Percentiles rank a stretch among this genome's conserved stretches.
These are phyloP conservation scores for Massospora cicadina DNA, from an alignment of 371 early-diverging fungal species.

Conservation along the genomic window DNA sequence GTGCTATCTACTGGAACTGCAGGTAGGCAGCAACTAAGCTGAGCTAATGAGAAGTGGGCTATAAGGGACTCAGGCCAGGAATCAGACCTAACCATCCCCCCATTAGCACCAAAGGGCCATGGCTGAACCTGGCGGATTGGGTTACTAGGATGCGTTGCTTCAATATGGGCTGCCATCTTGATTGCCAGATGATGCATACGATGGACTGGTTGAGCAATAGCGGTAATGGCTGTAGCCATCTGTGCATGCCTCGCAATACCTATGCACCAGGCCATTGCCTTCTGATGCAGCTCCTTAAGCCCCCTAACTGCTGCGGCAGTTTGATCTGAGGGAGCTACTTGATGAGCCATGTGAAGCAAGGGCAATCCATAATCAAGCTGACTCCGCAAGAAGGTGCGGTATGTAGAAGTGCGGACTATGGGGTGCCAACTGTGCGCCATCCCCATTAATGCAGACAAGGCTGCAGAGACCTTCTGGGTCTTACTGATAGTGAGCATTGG, in stretches of 20 bases:
- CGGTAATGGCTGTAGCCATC: background rate
- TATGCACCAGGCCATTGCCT: background rate
- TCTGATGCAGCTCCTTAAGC: background rate
- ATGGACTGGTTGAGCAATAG: background rate
- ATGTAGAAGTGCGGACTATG: background rate
- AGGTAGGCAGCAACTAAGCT: background rate
- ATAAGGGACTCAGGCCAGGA: background rate
- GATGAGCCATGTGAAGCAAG: background rate
- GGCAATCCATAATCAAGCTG: background rate
- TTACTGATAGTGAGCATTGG: background rate
- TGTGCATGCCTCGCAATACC: background rate
- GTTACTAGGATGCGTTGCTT: background rate
- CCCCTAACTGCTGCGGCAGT: background rate
- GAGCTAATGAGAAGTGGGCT: background rate
- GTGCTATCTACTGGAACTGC: background rate
- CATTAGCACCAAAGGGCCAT: background rate
- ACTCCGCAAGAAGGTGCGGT: background rate
- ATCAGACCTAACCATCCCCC: background rate
- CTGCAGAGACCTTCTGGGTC: background rate
- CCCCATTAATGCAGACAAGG: background rate
- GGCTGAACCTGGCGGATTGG: background rate
- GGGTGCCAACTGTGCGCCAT: background rate
- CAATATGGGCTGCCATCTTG: background rate
- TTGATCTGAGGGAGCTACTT: background rate
- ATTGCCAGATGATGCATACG: background rate